Evolutionary conservation across 345 rosid genomes (phyloP), one percentile per base, ranked within the genome.

Genomic region (Euphorbia pulcherrima): DNA sequence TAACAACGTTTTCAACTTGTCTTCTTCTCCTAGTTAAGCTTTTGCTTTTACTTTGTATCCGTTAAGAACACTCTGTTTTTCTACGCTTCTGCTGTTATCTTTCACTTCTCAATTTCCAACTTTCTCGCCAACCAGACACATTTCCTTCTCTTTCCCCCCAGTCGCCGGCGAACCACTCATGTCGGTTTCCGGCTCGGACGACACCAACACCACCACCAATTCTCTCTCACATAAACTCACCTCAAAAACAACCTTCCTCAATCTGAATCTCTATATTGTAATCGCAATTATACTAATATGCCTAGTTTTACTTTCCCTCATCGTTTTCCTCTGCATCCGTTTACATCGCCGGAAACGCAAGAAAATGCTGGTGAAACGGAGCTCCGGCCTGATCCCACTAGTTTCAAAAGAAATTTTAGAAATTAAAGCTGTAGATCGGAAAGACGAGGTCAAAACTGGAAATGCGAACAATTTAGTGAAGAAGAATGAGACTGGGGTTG

Each of bases 341-440:
- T 60, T 74, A 27, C 77, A 55, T 26, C 85, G 89, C 35, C 75
- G 69, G 73, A 85, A 81, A 23, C 88, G 88, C 47, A 77, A 28
- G 47, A 70, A 51, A 71, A 77, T 75, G 87, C 83, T 78, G 26
- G 85, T 74, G 64, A 82, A 91, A 72, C 92, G 86, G 78, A 85
- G 81, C 75, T 88, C 97, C 8, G 90, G 97, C 17, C 66, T 79
- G 59, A 88, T 88, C 77, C 92, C 97, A 0, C 41, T 90, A 8
- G 91, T 87, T 18, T 79, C 96, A 56, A 90, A 84, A 60, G 95
- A 90, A 83, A 85, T 85, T 67, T 48, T 74, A 60, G 96, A 88
- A 87, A 83, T 90, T 81, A 81, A 79, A 61, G 73, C 84, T 21
- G 74, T 82, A 75, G 84, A 82, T 50, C 81, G 52, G 1, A 64